These are phyloP conservation scores for Saccharomycopsis amapae DNA, from an alignment of 805 yeast genomes.

Conservation along the genomic window DNA sequence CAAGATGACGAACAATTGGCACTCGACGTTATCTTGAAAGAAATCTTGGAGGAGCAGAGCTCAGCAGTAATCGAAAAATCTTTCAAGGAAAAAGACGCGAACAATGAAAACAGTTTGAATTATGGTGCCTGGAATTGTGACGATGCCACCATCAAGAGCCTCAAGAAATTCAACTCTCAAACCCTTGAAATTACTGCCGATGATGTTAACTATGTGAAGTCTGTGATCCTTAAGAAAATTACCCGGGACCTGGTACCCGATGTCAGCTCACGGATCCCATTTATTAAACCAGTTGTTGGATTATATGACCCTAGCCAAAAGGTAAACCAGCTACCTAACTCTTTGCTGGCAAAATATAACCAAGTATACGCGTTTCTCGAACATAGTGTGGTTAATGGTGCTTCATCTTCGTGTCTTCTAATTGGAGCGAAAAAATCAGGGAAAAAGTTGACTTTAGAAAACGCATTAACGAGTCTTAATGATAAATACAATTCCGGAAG, in stretches of 20 bases:
- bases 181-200: background rate
- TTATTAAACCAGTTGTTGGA: slow-evolving; percentile 4
- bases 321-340: slow-evolving; percentile 8
- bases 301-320: slow-evolving; percentile 13
- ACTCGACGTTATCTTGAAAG: background rate
- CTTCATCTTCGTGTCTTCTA: slow-evolving; percentile 74
- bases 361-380: slow-evolving; percentile 54
- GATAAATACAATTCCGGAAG: slow-evolving; percentile 28
- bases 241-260: background rate
- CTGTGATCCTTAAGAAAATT: background rate
- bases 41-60: background rate
- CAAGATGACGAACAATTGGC: background rate
- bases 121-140: background rate
- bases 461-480: slow-evolving; percentile 43
- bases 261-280: slow-evolving; percentile 4
- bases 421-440: slow-evolving; percentile 80
- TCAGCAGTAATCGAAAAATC: background rate
- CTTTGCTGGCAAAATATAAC: slow-evolving; percentile 26
- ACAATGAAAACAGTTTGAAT: background rate
- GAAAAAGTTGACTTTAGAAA: slow-evolving; percentile 56
- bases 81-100: background rate
- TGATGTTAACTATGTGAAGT: background rate
- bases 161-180: no score
- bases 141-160: no score
- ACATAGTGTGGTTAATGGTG: slow-evolving; percentile 57